These are phyloP conservation scores for Trichosporon inkin DNA, from an alignment of 1,284 basidiomycete genomes.

Conservation along the genomic window DNA sequence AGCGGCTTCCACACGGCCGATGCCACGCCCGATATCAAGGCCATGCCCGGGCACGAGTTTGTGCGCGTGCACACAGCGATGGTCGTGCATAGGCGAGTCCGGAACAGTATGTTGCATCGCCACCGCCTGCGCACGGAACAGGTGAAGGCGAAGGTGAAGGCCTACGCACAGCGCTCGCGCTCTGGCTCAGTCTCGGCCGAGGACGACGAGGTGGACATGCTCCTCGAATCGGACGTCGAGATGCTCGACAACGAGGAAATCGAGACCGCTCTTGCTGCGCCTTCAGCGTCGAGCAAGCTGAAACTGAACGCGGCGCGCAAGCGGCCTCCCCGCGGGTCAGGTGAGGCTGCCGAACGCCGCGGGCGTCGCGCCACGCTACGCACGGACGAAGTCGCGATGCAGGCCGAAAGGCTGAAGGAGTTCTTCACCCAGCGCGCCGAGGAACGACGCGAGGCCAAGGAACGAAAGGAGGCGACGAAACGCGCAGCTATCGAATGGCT, in stretches of 20 bases:
- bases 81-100: not conserved
- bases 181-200: not conserved
- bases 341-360: not conserved
- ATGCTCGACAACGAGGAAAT: constrained; percentile 14
- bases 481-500: not conserved
- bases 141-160: not conserved
- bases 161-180: not conserved
- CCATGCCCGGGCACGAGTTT: not conserved
- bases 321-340: not conserved
- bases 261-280: constrained; percentile 3
- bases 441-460: not conserved
- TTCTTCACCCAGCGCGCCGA: not conserved
- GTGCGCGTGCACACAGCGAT: not conserved
- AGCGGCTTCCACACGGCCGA: not conserved
- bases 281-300: not conserved
- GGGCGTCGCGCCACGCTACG: not conserved
- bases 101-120: not conserved
- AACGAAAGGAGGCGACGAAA: not conserved
- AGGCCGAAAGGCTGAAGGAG: not conserved
- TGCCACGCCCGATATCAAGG: not conserved
- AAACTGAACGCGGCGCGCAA: not conserved
- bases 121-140: not conserved
- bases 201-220: constrained; percentile 11
- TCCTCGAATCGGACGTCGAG: constrained; percentile 10
- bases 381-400: not conserved